phyloP scores from a whole-genome alignment of 108 stramenopile genomes.

The Parietichytrium sp. region DNA sequence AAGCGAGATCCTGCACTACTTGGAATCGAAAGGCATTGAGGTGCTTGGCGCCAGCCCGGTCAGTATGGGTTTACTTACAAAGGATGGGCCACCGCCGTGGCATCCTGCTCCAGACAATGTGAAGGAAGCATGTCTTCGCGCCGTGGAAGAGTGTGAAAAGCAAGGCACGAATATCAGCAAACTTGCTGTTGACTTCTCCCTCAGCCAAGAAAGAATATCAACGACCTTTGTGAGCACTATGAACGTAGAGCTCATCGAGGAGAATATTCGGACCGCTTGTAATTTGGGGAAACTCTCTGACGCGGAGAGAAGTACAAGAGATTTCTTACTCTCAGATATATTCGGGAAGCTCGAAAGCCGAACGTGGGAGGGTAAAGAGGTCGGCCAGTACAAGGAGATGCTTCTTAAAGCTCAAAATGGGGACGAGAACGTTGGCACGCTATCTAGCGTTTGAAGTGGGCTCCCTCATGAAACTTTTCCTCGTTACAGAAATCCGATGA shows the following conservation, averaged over 20 bases:
- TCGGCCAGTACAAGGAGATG: constrained; percentile 17
- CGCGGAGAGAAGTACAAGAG: neutral
- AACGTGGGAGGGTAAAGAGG: constrained; percentile 16
- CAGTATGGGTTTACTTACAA: constrained; percentile 80
- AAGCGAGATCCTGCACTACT: constrained; percentile 62
- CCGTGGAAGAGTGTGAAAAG: constrained; percentile 56
- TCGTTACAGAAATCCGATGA: no score
- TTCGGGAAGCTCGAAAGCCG: neutral
- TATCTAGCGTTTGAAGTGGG: no score
- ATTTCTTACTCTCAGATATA: neutral
- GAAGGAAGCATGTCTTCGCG: constrained; percentile 67
- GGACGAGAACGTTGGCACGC: neutral
- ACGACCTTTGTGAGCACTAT: neutral
- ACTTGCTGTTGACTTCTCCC: neutral
- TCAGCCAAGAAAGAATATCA: neutral
- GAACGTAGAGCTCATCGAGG: neutral
- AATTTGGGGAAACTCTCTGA: neutral
- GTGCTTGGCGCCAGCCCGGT: constrained; percentile 78
- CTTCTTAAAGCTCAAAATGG: neutral
- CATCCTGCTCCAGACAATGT: constrained; percentile 72
- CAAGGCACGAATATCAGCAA: constrained; percentile 57
- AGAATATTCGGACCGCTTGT: neutral
- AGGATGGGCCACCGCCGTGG: constrained; percentile 64
- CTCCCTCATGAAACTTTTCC: no score
- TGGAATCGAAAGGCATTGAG: constrained; percentile 49